Conservation (phyloP, 495 filamentous ascomycete species). For the Xylaria intraflava region DNA sequence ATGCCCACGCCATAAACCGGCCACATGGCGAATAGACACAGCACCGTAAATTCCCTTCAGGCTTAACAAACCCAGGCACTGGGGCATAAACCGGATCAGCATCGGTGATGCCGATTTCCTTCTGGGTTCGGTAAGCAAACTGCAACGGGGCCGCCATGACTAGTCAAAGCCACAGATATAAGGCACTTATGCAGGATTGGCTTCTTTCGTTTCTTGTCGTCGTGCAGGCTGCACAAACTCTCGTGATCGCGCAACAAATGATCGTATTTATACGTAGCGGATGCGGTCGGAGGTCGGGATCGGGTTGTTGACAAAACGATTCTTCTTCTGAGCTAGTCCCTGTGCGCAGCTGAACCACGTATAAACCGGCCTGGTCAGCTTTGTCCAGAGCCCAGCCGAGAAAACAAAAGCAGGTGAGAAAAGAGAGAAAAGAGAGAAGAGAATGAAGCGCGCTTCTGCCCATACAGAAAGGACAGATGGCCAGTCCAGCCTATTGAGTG, state of each 20-base stretch:
- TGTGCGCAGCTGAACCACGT: not conserved
- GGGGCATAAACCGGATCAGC: slow-evolving; percentile 80
- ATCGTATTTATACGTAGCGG: not conserved
- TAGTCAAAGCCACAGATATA: slow-evolving; percentile 68
- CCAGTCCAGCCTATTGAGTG: not conserved
- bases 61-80: slow-evolving; percentile 78
- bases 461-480: not conserved
- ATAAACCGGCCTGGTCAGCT: not conserved
- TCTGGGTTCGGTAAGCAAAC: slow-evolving; percentile 92
- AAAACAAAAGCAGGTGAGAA: not conserved
- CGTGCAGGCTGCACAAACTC: not conserved
- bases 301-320: not conserved
- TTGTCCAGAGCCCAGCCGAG: not conserved
- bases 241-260: not conserved
- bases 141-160: slow-evolving; percentile 86
- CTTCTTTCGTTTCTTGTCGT: slow-evolving; percentile 26
- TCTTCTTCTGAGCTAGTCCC: slow-evolving; percentile 1
- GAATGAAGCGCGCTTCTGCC: not conserved
- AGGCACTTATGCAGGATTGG: slow-evolving; percentile 15
- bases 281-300: not conserved
- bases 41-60: slow-evolving; percentile 90
- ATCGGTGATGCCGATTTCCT: slow-evolving; percentile 89
- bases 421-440: no score
- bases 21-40: slow-evolving; percentile 91
- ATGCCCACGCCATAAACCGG: slow-evolving; percentile 92